Percentiles rank a stretch among this genome's conserved stretches.
phyloP scores from a whole-genome alignment of 257 asterid species.

The Buddleja alternifolia region DNA sequence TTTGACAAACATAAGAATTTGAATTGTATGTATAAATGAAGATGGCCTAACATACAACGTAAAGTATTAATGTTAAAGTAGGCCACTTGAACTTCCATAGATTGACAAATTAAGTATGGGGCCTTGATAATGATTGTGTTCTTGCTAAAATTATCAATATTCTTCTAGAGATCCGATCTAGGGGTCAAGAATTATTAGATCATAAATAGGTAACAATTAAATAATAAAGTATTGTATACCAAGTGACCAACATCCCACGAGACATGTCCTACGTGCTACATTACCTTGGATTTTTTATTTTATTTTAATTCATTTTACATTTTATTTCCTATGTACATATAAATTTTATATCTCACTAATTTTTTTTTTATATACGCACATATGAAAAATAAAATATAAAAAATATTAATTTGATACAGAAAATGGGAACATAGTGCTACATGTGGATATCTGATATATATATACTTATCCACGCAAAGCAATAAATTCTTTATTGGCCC shows the following conservation, averaged over 20 bases:
- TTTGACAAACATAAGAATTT: not conserved
- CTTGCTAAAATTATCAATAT: not conserved
- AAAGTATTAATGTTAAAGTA: no score
- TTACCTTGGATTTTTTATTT: no score
- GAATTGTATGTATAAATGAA: not conserved
- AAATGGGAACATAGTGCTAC: not conserved
- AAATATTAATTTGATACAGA: not conserved
- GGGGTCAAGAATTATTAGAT: not conserved
- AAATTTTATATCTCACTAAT: no score
- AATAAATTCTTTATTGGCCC: slow-evolving; percentile 22
- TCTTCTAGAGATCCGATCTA: not conserved
- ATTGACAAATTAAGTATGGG: not conserved
- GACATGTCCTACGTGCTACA: slow-evolving; percentile 27
- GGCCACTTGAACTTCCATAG: not conserved
- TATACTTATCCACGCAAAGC: not conserved
- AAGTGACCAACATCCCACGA: slow-evolving; percentile 28
- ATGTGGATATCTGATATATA: not conserved
- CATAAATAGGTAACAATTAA: slow-evolving; percentile 2
- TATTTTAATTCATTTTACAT: no score
- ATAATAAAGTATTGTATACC: not conserved
- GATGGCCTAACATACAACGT: not conserved
- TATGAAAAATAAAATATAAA: no score
- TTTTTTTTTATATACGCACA: no score
- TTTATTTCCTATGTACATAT: no score
- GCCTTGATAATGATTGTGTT: not conserved